These are phyloP conservation scores for Scheffersomyces insectosa DNA, from an alignment of 1,139 yeast species.

Conservation along the genomic window DNA sequence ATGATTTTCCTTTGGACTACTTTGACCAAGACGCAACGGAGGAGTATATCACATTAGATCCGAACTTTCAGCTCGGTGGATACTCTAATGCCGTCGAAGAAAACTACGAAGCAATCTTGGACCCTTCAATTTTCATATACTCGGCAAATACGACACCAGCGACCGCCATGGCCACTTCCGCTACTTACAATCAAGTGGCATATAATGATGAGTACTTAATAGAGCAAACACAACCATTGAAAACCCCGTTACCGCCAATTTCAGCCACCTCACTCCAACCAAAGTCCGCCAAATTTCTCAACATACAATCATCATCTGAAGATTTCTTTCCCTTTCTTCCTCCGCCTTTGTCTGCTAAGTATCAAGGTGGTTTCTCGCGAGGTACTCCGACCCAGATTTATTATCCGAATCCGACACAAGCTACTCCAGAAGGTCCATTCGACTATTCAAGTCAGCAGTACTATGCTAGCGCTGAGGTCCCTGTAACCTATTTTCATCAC, in stretches of 20 bases:
- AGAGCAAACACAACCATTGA: slow-evolving; percentile 47
- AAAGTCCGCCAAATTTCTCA: slow-evolving; percentile 15
- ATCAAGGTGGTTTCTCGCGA: slow-evolving; percentile 16
- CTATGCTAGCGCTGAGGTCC: no score
- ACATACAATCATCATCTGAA: slow-evolving; percentile 16
- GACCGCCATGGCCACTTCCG: neutral
- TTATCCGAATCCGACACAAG: neutral
- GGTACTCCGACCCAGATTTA: slow-evolving; percentile 9
- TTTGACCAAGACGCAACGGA: slow-evolving; percentile 32
- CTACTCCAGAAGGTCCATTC: neutral
- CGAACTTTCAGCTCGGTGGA: slow-evolving; percentile 25
- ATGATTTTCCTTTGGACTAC: slow-evolving; percentile 72
- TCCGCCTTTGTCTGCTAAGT: slow-evolving; percentile 21
- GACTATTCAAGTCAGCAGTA: neutral
- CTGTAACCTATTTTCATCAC: slow-evolving; percentile 6
- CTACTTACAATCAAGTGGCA: slow-evolving; percentile 28
- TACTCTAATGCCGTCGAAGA: slow-evolving; percentile 21
- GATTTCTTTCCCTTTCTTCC: slow-evolving; percentile 20
- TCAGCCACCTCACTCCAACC: slow-evolving; percentile 14
- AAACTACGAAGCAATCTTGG: slow-evolving; percentile 29
- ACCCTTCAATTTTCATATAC: slow-evolving; percentile 24
- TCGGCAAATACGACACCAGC: slow-evolving; percentile 4
- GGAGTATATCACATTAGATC: slow-evolving; percentile 38
- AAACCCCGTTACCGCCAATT: slow-evolving; percentile 20
- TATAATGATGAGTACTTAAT: slow-evolving; percentile 47